These are phyloP conservation scores for Scleroderma bovista DNA, from an alignment of 768 basidiomycete genomes.

Conservation along the genomic window DNA sequence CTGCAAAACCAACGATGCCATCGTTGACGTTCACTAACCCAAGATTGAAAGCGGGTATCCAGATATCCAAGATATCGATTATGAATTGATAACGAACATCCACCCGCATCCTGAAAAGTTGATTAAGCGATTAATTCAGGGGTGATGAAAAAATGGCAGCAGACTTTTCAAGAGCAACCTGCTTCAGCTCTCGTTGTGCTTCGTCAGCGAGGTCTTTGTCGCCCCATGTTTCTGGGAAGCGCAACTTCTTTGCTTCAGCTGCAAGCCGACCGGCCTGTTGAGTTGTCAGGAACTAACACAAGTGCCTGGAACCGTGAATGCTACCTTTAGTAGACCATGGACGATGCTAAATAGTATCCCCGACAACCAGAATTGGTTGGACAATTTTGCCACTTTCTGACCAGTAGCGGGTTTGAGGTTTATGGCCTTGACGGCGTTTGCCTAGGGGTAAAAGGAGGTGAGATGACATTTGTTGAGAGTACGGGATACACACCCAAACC, in stretches of 20 bases:
- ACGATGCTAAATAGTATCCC: slow-evolving; percentile 80
- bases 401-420: slow-evolving; percentile 55
- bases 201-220: slow-evolving; percentile 69
- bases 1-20: slow-evolving; percentile 77
- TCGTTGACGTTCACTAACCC: slow-evolving; percentile 77
- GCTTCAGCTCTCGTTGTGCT: slow-evolving; percentile 57
- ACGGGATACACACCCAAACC: slow-evolving; percentile 62
- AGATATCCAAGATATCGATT: slow-evolving; percentile 81
- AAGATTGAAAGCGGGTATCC: slow-evolving; percentile 82
- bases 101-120: slow-evolving; percentile 43
- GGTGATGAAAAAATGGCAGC: slow-evolving; percentile 18
- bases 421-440: slow-evolving; percentile 62
- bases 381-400: slow-evolving; percentile 52
- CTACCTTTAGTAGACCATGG: slow-evolving; percentile 65
- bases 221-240: slow-evolving; percentile 37
- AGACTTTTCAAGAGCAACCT: slow-evolving; percentile 52
- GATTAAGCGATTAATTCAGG: slow-evolving; percentile 4
- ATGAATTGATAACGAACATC: slow-evolving; percentile 74
- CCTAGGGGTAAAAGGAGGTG: slow-evolving; percentile 33
- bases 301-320: background rate
- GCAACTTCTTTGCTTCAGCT: slow-evolving; percentile 52
- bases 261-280: slow-evolving; percentile 54
- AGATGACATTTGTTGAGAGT: background rate
- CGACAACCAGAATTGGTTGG: slow-evolving; percentile 83
- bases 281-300: background rate